Conservation (phyloP, 2,329 filamentous ascomycete genomes). For the Ceratocystis ficicola region DNA sequence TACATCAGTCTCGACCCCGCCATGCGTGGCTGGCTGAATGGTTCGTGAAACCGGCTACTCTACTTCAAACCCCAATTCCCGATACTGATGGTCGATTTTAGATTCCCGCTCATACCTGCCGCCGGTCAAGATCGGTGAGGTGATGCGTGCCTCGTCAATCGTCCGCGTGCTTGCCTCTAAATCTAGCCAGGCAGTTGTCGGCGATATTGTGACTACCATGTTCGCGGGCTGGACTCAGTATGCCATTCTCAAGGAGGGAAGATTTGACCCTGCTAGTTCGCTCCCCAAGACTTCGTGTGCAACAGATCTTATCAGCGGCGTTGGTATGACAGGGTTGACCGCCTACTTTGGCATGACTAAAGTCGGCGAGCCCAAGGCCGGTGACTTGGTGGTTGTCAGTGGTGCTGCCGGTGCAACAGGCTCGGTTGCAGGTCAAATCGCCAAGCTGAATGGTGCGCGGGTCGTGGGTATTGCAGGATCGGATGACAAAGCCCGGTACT, state of each 20-base stretch:
- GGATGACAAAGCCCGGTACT: slow-evolving; percentile 54
- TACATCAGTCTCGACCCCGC: slow-evolving; percentile 62
- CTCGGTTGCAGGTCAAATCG: slow-evolving; percentile 64
- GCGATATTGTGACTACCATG: slow-evolving; percentile 43
- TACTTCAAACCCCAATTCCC: neutral
- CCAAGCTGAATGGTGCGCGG: slow-evolving; percentile 53
- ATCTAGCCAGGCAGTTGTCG: slow-evolving; percentile 41
- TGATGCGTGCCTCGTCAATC: slow-evolving; percentile 54
- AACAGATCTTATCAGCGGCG: slow-evolving; percentile 50
- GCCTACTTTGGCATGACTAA: slow-evolving; percentile 64
- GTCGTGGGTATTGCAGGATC: slow-evolving; percentile 56
- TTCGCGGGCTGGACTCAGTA: slow-evolving; percentile 55
- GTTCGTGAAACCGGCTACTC: slow-evolving; percentile 28
- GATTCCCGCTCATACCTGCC: slow-evolving; percentile 49
- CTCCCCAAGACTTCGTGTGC: slow-evolving; percentile 34
- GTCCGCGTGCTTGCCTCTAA: slow-evolving; percentile 51
- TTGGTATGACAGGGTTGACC: slow-evolving; percentile 58
- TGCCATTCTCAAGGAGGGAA: slow-evolving; percentile 44
- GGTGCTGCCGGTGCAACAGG: slow-evolving; percentile 70
- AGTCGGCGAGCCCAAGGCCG: slow-evolving; percentile 53
- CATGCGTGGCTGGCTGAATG: slow-evolving; percentile 62
- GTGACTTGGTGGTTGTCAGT: slow-evolving; percentile 65
- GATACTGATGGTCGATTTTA: slow-evolving; percentile 23
- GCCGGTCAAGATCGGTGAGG: slow-evolving; percentile 53
- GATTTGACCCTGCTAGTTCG: slow-evolving; percentile 33